These are phyloP conservation scores for Boletus insuetus DNA, from an alignment of 768 basidiomycete species.

Conservation along the genomic window DNA sequence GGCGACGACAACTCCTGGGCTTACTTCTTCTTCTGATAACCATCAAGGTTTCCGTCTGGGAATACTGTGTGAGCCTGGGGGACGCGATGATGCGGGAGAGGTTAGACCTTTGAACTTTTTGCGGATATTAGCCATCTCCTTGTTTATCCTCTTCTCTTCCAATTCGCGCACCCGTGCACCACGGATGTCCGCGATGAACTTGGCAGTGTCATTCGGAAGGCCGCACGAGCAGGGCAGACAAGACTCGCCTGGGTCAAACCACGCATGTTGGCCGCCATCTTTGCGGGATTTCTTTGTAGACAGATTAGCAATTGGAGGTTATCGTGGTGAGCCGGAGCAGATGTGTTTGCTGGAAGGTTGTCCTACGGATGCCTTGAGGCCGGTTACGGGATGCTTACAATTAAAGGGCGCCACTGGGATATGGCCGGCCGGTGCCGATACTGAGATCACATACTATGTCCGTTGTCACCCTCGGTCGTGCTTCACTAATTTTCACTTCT, in stretches of 20 bases:
- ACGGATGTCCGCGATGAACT: constrained; percentile 99
- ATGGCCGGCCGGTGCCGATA: too few species aligned
- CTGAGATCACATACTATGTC: too few species aligned
- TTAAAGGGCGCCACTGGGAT: too few species aligned
- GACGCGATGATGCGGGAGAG: constrained; percentile 6
- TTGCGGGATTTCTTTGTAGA: constrained; percentile 3
- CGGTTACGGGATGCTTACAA: too few species aligned
- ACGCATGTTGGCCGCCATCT: constrained; percentile 89
- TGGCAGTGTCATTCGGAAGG: constrained; percentile 30
- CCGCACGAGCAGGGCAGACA: background rate
- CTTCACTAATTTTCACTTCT: too few species aligned
- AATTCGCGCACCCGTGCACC: constrained; percentile 94
- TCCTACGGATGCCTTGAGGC: too few species aligned
- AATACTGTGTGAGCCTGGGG: constrained; percentile 5
- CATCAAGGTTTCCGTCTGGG: constrained; percentile 79
- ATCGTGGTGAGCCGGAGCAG: background rate
- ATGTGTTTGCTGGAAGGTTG: too few species aligned
- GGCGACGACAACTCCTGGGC: constrained; percentile 22
- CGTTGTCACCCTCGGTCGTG: too few species aligned
- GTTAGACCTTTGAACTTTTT: constrained; percentile 93
- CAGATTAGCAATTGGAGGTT: background rate
- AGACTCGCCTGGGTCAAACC: constrained; percentile 82
- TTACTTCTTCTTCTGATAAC: constrained; percentile 92
- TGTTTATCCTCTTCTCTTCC: constrained; percentile 98
- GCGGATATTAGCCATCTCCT: constrained; percentile 99